Base-by-base conservation (phyloP, 495 filamentous ascomycete genomes). In the Eremomyces bilateralis region DNA sequence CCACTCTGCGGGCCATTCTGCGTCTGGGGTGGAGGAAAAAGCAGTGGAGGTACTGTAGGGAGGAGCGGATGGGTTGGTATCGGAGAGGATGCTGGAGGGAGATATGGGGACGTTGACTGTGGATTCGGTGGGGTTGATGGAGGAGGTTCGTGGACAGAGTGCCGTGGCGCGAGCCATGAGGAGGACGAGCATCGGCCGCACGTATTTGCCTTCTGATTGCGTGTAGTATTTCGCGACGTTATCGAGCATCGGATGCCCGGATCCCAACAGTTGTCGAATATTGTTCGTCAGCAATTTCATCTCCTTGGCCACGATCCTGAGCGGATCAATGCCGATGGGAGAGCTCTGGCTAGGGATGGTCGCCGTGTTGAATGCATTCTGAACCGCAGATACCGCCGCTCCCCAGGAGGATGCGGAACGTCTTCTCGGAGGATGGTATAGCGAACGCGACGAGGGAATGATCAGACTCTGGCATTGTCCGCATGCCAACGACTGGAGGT, bases 141-240 rank as follows among this genome's bases (percentile, higher is more conserved):
- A 8, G 39, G 56, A 37, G 22, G 55, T 56, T 52, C 78, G 84
- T 22, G 85, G 77, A 37, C 76, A 71, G 43, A 76, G 57, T 13
- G 80, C 71, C 1, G 83, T 93, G 0, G 88, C 88, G 46, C 81
- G 71, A 25, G 84, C 84, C 88, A 97, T 94, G 36, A 97, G 71
- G 32, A 97, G 65, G 19, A 97, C 80, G 33, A 97, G 71, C 50
- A 94, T 66, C 2, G 88, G 88, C 41, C 88, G 77, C 42, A 95
- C 76, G 53, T 94, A 90, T 55, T 97, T 97, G 34, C 88, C 88
- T 55, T 94, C 83, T 34, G 76, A 76, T 44, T 79, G 73, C n/a
- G 88, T 92, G 50, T 97, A 97, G 62, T 97, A 95, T 52, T 95
- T 97, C 20, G 90, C 81, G 12, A 90, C 82, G 33, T 76, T 85